phyloP scores from a whole-genome alignment of 1,139 yeast genomes.

The Taphrina betulina region DNA sequence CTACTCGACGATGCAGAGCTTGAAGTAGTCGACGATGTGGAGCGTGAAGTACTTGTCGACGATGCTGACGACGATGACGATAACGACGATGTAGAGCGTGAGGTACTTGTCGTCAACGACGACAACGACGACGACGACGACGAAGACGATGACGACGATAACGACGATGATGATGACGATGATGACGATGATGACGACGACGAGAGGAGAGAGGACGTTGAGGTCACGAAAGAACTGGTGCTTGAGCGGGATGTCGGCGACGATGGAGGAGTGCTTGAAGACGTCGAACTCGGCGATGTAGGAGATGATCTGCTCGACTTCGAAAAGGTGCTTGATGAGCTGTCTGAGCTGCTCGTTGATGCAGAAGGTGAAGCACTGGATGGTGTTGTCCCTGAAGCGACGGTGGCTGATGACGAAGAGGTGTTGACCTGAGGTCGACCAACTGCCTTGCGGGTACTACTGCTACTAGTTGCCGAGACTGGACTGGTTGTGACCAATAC shows the following conservation, averaged over 20 bases:
- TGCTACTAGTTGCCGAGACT: too few relatives aligned
- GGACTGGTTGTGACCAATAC: too few relatives aligned
- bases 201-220: not conserved
- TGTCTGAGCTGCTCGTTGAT: not conserved
- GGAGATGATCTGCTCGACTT: not conserved
- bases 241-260: conserved; percentile 1
- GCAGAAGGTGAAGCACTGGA: not conserved
- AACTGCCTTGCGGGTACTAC: not conserved
- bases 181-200: not conserved
- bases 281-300: conserved; percentile 4
- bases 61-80: not conserved
- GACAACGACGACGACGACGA: not conserved
- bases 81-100: not conserved
- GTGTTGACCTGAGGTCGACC: not conserved
- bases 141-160: not conserved
- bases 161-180: not conserved
- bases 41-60: not conserved
- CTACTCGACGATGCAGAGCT: not conserved
- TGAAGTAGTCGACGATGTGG: not conserved
- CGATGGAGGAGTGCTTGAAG: not conserved
- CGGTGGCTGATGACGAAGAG: not conserved
- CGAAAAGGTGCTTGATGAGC: not conserved
- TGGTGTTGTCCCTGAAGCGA: not conserved
- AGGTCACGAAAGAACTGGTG: not conserved
- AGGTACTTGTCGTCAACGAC: not conserved